Conservation (phyloP, 371 early-diverging fungal species). For the Apophysomyces variabilis region DNA sequence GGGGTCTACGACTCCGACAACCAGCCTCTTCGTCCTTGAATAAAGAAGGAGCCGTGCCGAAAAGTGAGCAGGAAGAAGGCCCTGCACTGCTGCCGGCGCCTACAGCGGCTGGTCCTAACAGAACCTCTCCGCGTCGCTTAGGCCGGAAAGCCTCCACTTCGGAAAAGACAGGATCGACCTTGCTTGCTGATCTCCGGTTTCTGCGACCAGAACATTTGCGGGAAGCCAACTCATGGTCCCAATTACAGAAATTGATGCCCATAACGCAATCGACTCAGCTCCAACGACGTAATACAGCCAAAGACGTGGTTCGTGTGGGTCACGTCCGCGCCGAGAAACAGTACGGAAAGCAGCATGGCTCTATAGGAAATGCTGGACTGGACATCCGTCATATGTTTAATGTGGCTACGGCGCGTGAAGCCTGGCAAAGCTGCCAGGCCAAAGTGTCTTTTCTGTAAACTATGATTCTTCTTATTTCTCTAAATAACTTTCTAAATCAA, state of each 20-base stretch:
- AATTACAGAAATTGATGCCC: neutral
- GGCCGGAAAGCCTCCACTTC: neutral
- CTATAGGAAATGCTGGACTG: conserved; percentile 33
- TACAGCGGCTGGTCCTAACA: too few species aligned
- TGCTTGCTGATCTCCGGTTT: neutral
- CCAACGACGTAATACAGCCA: neutral
- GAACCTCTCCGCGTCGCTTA: neutral
- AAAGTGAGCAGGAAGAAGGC: too few species aligned
- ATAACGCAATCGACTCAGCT: neutral
- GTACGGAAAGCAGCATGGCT: conserved; percentile 30
- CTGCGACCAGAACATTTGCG: neutral
- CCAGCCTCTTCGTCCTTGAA: neutral
- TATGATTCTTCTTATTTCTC: too few species aligned
- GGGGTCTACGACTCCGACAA: neutral
- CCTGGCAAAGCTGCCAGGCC: conserved; percentile 24
- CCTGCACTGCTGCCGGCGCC: too few species aligned
- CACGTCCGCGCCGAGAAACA: conserved; percentile 25
- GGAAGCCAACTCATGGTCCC: neutral
- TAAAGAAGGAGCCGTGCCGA: neutral
- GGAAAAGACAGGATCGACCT: neutral
- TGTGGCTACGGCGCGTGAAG: conserved; percentile 32
- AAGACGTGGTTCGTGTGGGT: conserved; percentile 15
- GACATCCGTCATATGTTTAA: conserved; percentile 36
- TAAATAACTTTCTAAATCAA: too few species aligned
- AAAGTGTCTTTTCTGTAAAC: conserved; percentile 8